A percentile compares a stretch with the other conserved stretches of the same genome.
phyloP scores from a whole-genome alignment of 805 yeast genomes.

The Novakomyces olei region DNA sequence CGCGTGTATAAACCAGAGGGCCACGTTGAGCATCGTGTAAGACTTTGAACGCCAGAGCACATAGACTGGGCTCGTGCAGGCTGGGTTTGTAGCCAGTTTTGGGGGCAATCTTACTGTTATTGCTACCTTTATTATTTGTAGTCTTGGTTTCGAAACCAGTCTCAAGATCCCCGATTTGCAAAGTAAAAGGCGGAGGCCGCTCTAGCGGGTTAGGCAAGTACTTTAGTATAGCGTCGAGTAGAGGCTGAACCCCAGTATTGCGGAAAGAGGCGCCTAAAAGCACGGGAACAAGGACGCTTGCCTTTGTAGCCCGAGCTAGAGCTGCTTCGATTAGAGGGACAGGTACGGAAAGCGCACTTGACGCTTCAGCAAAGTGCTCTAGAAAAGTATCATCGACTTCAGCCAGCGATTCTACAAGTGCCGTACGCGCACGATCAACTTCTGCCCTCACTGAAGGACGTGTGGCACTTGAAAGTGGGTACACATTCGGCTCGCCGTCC shows the following conservation, averaged over 20 bases:
- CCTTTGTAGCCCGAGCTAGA: slow-evolving; percentile 39
- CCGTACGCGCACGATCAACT: slow-evolving; percentile 36
- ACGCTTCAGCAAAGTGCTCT: slow-evolving; percentile 54
- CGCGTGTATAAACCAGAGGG: slow-evolving; percentile 62
- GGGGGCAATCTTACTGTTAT: slow-evolving; percentile 32
- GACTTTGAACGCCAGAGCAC: slow-evolving; percentile 82
- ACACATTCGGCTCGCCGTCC: slow-evolving; percentile 5
- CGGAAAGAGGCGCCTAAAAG: slow-evolving; percentile 82
- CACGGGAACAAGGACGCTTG: slow-evolving; percentile 44
- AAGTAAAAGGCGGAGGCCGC: slow-evolving; percentile 17
- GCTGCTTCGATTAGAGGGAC: slow-evolving; percentile 31
- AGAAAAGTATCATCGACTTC: slow-evolving; percentile 62
- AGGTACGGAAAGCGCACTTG: slow-evolving; percentile 27
- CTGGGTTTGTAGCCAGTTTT: no score
- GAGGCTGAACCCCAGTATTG: slow-evolving; percentile 87
- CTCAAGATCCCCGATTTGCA: slow-evolving; percentile 3
- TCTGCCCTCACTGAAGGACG: slow-evolving; percentile 23
- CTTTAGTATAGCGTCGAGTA: slow-evolving; percentile 58
- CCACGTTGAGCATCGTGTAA: slow-evolving; percentile 63
- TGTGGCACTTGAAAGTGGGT: slow-evolving; percentile 29
- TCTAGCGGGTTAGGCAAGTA: slow-evolving; percentile 72
- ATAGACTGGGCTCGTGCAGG: no score
- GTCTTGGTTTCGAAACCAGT: slow-evolving; percentile 5
- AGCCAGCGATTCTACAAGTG: slow-evolving; percentile 63
- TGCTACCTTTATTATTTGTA: slow-evolving; percentile 14